Percentiles rank a stretch among this genome's conserved stretches.
These are phyloP conservation scores for Sporothrix variecibatus DNA, from an alignment of 2,329 filamentous ascomycete genomes.

Conservation along the genomic window DNA sequence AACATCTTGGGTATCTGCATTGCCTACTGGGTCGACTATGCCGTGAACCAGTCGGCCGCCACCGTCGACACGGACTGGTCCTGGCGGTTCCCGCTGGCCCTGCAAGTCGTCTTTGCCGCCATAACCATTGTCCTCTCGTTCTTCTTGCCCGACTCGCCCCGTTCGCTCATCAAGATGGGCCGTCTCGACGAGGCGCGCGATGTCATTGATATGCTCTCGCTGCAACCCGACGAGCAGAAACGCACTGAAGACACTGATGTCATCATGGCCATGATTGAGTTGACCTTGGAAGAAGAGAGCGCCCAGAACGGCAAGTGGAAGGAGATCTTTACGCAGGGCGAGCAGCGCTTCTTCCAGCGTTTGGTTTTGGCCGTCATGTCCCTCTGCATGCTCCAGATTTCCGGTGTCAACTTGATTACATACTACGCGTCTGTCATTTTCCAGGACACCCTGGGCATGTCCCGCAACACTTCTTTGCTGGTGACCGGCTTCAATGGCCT, in stretches of 20 bases:
- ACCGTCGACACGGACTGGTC: neutral
- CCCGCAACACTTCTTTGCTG: constrained; percentile 8
- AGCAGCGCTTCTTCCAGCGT: constrained; percentile 24
- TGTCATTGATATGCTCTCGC: constrained; percentile 1
- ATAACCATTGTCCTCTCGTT: constrained; percentile 33
- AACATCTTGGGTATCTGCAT: neutral
- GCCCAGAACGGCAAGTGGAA: constrained; percentile 21
- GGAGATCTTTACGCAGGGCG: constrained; percentile 25
- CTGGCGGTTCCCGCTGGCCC: neutral
- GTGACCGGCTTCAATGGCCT: constrained; percentile 22
- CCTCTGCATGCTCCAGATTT: constrained; percentile 38
- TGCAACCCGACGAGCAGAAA: neutral
- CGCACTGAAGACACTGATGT: neutral
- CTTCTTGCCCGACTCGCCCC: constrained; percentile 48
- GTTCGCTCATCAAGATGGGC: constrained; percentile 44
- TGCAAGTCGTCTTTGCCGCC: neutral
- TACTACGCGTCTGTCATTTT: constrained; percentile 21
- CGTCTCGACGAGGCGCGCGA: constrained; percentile 33
- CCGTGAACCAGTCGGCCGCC: neutral
- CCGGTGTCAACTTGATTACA: constrained; percentile 39
- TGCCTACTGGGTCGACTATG: neutral
- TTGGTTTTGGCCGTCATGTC: constrained; percentile 18
- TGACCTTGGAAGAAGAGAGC: constrained; percentile 30
- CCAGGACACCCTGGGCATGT: constrained; percentile 23
- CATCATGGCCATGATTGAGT: constrained; percentile 27